Evolutionary conservation across 257 asterid genomes (phyloP), one percentile per base, ranked within the genome.

Genomic region (Plectranthus barbatus): DNA sequence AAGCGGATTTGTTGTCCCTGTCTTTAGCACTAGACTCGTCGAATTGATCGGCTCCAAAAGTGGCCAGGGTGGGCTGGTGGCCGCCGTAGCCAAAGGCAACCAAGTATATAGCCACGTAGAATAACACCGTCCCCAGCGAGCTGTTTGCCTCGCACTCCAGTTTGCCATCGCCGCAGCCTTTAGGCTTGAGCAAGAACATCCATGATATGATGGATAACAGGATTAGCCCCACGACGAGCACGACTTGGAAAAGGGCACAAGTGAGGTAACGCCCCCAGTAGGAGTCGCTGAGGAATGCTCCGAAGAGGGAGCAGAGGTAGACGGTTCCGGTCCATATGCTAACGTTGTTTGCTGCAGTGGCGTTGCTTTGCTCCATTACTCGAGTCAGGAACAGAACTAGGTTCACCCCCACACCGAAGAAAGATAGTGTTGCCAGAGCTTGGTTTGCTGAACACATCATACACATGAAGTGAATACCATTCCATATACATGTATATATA

Each of bases 31-130:
- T 54, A 1, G 74, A 54, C 44, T 76, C 87, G 23, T 80, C 81
- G 23, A 86, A 86, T 55, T 89, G 96, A 45, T 89, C 96, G 0
- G 96, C 76, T 23, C 96, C 96, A 24, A 89, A 75, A 7, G 96
- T 86, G 29, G 95, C 96, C 14, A 86, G 39, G 9, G 96, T 86
- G 2, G 96, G 96, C 47, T 88, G 95, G 72, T 86, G 89, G 10
- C 95, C 96, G 6, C 96, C 96, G 54, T 86, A 82, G 56, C 96
- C 96, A 1, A 86, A 72, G 1, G 96, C 95, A 3, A 86, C 87
- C 15, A 89, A 53, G 75, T 86, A 89, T 23, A 89, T 82, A 18
- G 89, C 84, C 20, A 80, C 34, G 77, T 89, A 86, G 74, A 89
- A 86, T 0, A 77, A 7, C 21, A 36, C 60, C 0, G 76, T 52